These are phyloP conservation scores for Vigna angularis DNA, from an alignment of 306 rosid species.

Conservation along the genomic window DNA sequence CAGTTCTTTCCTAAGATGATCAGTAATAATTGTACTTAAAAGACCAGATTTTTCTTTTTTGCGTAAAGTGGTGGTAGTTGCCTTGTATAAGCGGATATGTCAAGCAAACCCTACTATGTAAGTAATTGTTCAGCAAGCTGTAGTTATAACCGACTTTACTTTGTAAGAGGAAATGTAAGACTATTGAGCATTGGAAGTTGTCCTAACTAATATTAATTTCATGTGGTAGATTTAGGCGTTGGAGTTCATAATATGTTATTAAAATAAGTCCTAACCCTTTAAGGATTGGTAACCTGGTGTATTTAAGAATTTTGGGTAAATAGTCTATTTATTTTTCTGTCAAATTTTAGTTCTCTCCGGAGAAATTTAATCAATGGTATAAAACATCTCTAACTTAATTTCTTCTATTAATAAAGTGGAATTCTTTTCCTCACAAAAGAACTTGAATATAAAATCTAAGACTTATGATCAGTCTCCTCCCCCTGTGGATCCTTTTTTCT, in stretches of 20 bases:
- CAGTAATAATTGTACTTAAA: slow-evolving; percentile 6
- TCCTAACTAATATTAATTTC: neutral
- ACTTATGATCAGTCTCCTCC: neutral
- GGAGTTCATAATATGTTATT: neutral
- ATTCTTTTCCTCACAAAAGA: neutral
- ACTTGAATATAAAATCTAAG: neutral
- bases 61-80: neutral
- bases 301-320: neutral
- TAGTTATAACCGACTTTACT: slow-evolving; percentile 8
- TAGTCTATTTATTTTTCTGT: neutral
- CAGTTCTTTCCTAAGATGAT: slow-evolving; percentile 6
- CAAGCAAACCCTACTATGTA: neutral
- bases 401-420: neutral
- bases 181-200: slow-evolving; percentile 31
- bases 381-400: neutral
- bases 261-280: neutral
- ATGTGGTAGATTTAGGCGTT: slow-evolving; percentile 3
- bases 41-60: neutral
- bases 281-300: neutral
- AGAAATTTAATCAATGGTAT: neutral
- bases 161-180: neutral
- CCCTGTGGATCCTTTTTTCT: neutral
- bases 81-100: slow-evolving; percentile 8
- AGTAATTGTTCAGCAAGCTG: neutral
- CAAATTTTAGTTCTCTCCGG: neutral